phyloP scores from a whole-genome alignment of 78 protist species.

The Anaeramoeba flamelloides region DNA sequence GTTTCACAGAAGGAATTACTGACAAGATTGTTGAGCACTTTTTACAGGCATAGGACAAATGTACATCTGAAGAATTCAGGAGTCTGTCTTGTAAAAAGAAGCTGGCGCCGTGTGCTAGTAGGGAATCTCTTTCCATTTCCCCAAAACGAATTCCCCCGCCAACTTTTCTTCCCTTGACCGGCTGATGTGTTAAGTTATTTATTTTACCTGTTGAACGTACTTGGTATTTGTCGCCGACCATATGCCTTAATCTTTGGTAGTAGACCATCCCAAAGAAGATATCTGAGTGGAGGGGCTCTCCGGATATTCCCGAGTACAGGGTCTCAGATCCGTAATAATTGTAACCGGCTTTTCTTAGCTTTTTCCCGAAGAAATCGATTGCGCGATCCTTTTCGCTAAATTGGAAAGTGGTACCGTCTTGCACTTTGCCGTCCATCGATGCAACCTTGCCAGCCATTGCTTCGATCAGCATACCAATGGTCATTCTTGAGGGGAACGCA shows the following conservation, averaged over 20 bases:
- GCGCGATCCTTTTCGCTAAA: constrained; percentile 68
- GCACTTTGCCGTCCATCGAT: constrained; percentile 64
- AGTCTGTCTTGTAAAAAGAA: constrained; percentile 75
- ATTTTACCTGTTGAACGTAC: constrained; percentile 85
- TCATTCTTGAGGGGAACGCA: constrained; percentile 98
- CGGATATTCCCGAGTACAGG: constrained; percentile 69
- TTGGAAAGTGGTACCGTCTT: constrained; percentile 74
- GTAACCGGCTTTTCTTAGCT: constrained; percentile 73
- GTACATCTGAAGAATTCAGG: constrained; percentile 57
- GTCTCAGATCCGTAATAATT: constrained; percentile 73
- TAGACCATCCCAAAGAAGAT: constrained; percentile 79
- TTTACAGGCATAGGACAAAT: too few relatives aligned
- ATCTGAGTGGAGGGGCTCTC: constrained; percentile 62
- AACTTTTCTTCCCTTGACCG: constrained; percentile 70
- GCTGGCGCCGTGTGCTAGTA: constrained; percentile 85
- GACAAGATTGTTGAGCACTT: too few relatives aligned
- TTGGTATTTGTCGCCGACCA: constrained; percentile 94
- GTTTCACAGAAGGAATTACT: too few relatives aligned
- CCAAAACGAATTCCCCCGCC: constrained; percentile 94
- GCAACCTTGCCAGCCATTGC: constrained; percentile 76
- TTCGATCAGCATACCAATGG: constrained; percentile 93
- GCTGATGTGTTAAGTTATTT: constrained; percentile 75
- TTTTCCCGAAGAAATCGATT: constrained; percentile 72
- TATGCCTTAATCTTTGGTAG: constrained; percentile 96
- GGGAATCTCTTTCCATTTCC: constrained; percentile 97